Conservation (phyloP, 2,329 filamentous ascomycete species). For the Didymella pomorum region DNA sequence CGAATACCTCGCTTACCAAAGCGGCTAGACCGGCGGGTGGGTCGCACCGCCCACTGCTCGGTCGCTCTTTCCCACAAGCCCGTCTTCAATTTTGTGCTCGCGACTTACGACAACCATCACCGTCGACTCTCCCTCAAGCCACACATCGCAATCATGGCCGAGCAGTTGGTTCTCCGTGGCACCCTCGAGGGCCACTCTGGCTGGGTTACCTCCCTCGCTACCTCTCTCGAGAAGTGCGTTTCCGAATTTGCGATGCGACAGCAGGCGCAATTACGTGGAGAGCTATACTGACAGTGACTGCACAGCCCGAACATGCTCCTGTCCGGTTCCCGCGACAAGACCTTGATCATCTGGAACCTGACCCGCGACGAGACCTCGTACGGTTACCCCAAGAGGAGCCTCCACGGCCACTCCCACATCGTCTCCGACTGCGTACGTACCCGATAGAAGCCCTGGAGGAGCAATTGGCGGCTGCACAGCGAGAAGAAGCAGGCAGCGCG, state of each 20-base stretch:
- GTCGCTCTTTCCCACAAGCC: neutral
- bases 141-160: conserved; percentile 71
- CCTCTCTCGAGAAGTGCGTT: conserved; percentile 92
- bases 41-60: neutral
- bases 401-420: conserved; percentile 99
- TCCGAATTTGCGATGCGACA: conserved; percentile 17
- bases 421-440: conserved; percentile 98
- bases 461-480: conserved; percentile 7
- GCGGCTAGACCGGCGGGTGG: neutral
- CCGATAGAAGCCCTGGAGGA: no score
- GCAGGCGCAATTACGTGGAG: neutral
- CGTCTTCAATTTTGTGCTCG: conserved; percentile 23
- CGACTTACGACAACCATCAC: conserved; percentile 40
- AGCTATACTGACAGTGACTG: conserved; percentile 46
- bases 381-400: conserved; percentile 98
- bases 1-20: neutral
- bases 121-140: conserved; percentile 46
- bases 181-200: conserved; percentile 99
- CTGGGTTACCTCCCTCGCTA: conserved; percentile 98
- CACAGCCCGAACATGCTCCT: conserved; percentile 98
- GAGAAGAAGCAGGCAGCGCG: conserved; percentile 7
- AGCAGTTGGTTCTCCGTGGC: conserved; percentile 95
- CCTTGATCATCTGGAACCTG: conserved; percentile 99
- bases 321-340: conserved; percentile 97
- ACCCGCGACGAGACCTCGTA: conserved; percentile 98